Base-by-base conservation (phyloP, 1,284 basidiomycete genomes). In the Leccinum holopus region DNA sequence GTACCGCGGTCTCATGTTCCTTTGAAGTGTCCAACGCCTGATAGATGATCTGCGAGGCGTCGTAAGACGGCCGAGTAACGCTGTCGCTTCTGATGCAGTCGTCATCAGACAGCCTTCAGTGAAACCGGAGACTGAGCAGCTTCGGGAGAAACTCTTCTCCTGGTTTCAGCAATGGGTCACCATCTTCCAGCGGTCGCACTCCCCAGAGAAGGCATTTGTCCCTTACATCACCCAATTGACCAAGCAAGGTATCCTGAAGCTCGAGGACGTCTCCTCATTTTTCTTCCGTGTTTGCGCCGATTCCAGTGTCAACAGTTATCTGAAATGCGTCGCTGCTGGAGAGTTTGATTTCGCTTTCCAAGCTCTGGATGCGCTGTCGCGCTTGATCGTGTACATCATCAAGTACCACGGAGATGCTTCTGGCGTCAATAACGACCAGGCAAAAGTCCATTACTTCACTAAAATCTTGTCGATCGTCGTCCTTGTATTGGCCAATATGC, bases 261-360 rank as follows among this genome's bases (percentile, higher is more conserved):
- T 94, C 49, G 97, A 99, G 75, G 97, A 99, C 67, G 85, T 95
- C 21, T 98, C 97, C 8, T 96, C 94, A 3, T 92, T 98, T 74
- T 99, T 99, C 83, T 99, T 98, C 87, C 87, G 97, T 25, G 95
- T 98, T 44, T 98, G 96, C 74, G 93, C 95, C 65, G 96, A 99
- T 77, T 90, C 95, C 35, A 95, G 95, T 69, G 91, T 99, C 70
- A 92, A 90, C 75, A 90, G 89, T 75, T 98, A 98, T 79, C 84
- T 91, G 75, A 95, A 96, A 78, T 90, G 90, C 69, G 84, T 93
- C 64, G 85, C 90, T 33, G 81, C 86, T 30, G 92, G 92, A 57
- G 91, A 94, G 64, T 87, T 86, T 56, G 84, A 87, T 21, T 85
- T 87, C 57, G 87, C 92, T 18, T 98, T 95, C 81, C 93, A 94